Evolutionary conservation across 257 asterid genomes (phyloP).

Genomic region (Fraxinus excelsior): DNA sequence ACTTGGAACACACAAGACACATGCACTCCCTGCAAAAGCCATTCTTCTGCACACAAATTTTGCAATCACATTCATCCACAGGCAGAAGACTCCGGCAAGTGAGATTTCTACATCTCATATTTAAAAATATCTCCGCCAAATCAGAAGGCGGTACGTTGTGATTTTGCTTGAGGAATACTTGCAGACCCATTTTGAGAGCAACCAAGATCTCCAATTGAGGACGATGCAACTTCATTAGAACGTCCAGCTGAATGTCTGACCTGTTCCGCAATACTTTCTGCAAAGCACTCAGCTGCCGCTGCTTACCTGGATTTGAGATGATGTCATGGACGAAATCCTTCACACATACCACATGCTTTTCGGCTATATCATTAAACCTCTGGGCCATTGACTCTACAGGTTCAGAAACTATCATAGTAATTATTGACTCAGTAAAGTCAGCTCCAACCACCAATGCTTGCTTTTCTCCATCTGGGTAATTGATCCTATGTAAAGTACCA

Average conservation of each 20-base stretch:
- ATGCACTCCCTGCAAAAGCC: slow-evolving; percentile 96
- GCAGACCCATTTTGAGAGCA: slow-evolving; percentile 78
- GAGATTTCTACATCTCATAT: slow-evolving; percentile 76
- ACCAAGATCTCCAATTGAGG: slow-evolving; percentile 82
- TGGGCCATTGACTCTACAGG: slow-evolving; percentile 62
- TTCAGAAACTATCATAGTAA: slow-evolving; percentile 80
- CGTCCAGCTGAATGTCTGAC: slow-evolving; percentile 61
- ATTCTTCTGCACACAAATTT: slow-evolving; percentile 61
- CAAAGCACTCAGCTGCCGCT: slow-evolving; percentile 76
- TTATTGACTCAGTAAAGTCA: slow-evolving; percentile 75
- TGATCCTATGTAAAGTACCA: slow-evolving; percentile 45
- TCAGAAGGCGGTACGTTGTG: slow-evolving; percentile 53
- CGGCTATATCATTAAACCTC: slow-evolving; percentile 61
- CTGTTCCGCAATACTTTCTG: slow-evolving; percentile 75
- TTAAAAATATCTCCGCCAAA: slow-evolving; percentile 78
- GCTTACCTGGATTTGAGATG: slow-evolving; percentile 59
- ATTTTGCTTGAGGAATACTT: slow-evolving; percentile 61
- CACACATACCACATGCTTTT: slow-evolving; percentile 47
- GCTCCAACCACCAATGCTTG: slow-evolving; percentile 51
- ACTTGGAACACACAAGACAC: slow-evolving; percentile 96
- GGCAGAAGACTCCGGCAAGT: slow-evolving; percentile 76
- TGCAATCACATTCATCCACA: slow-evolving; percentile 92
- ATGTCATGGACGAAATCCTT: slow-evolving; percentile 76
- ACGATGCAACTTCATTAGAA: slow-evolving; percentile 59
- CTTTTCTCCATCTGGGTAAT: slow-evolving; percentile 53